Base-by-base conservation (phyloP, 176 grass and related monocot species). In the Triticum turgidum region DNA sequence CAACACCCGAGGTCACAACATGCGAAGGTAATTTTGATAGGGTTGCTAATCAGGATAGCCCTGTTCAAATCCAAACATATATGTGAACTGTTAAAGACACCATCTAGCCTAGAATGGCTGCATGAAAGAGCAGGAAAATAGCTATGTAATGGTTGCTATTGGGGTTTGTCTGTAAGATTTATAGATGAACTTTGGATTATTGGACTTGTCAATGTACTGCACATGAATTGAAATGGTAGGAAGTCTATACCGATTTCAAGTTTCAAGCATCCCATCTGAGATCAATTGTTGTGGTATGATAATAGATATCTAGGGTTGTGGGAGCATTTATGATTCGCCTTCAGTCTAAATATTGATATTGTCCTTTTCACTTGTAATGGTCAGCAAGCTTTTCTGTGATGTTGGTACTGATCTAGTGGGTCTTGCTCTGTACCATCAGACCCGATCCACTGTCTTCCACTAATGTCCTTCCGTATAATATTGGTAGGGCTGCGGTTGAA, bases 401-500 rank as follows among this genome's bases (percentile, higher is more conserved):
- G 1, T 56, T 69, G 13, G 38, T 85, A 54, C 47, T 24, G 69
- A 44, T 71, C 10, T 29, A 64, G 9, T 74, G 58, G 54, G n/a
- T 79, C 12, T 78, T 71, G 21, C 29, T 37, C 6, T 65, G 6
- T 12, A 61, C 73, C 27, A 63, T 71, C 30, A 59, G 5, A 87
- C 33, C 67, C 10, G 12, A 64, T 85, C 10, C 73, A 20, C 45
- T 82, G 18, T 87, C 11, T 77, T 77, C 72, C 69, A 54, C 66
- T 86, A 42, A 90, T 35, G 45, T 11, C 39, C 25, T 79, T 84
- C 81, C 7, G 34, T 77, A 70, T 68, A 63, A 58, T 79, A n/a
- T 88, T 79, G 67, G 51, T 90, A 98, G 97, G 78, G 89, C 94
- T 52, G 97, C 97, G 0, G 89, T 99, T 56, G 97, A 96, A 34